Evolutionary conservation across 768 basidiomycete genomes (phyloP).

Genomic region (Strobilomyces confusus): DNA sequence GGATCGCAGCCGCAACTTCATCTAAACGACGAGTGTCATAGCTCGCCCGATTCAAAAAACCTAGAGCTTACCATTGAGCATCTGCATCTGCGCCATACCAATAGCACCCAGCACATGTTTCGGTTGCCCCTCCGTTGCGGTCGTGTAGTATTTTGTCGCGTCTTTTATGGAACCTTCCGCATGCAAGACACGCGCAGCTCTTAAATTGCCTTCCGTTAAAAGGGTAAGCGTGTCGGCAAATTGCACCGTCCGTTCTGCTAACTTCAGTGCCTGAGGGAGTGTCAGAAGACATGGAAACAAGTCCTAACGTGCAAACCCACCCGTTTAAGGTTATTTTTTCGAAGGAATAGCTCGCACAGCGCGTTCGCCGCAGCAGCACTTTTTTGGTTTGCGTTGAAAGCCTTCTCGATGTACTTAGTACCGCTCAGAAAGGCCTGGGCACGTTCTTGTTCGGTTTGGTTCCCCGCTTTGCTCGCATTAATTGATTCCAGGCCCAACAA

Average conservation of each 20-base stretch:
- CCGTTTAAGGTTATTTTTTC: constrained; percentile 59
- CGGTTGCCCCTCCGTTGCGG: constrained; percentile 26
- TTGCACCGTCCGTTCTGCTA: constrained; percentile 92
- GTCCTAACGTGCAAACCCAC: constrained; percentile 35
- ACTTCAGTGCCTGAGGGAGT: constrained; percentile 67
- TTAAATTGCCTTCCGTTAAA: constrained; percentile 81
- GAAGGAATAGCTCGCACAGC: constrained; percentile 74
- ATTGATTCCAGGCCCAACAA: constrained; percentile 84
- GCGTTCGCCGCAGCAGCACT: constrained; percentile 47
- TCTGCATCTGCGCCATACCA: constrained; percentile 83
- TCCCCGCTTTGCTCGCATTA: constrained; percentile 76
- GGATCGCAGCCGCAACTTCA: constrained; percentile 80
- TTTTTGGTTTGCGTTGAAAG: constrained; percentile 71
- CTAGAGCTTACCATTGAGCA: constrained; percentile 65
- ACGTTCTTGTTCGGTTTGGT: constrained; percentile 60
- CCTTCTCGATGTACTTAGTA: constrained; percentile 66
- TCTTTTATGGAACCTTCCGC: constrained; percentile 59
- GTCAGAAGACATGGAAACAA: background rate
- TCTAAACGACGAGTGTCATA: constrained; percentile 39
- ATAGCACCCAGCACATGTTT: constrained; percentile 78
- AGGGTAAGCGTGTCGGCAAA: constrained; percentile 86
- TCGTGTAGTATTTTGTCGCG: background rate
- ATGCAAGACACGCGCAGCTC: constrained; percentile 79
- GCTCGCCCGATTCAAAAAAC: background rate
- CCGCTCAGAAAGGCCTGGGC: constrained; percentile 57